Evolutionary conservation across 202 grass and related monocot species (phyloP), one percentile per base, ranked within the genome.

Genomic region (Schoenoplectus triqueter): DNA sequence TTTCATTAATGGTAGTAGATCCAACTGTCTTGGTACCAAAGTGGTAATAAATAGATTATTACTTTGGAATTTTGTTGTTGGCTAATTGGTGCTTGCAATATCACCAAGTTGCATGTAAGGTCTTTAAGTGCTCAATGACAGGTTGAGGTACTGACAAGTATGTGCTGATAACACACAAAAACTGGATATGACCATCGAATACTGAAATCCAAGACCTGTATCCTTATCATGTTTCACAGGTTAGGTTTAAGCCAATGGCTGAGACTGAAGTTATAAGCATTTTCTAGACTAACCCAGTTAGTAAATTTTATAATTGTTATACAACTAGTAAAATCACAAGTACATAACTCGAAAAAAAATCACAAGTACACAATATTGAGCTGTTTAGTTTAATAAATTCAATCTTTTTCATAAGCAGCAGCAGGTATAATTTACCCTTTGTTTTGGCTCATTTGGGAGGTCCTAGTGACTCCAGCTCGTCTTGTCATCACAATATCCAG

Each of bases 371-470:
- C 74, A 78, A 57, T 22, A 21, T 49, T 64, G 9, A 62, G 61
- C 19, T 49, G 11, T 7, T 73, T 62, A 71, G 63, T 59, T 55
- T 84, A 48, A 55, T 65, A 19, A 18, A 49, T 84, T 48, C 49
- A 66, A 6, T 17, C 45, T 84, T 57, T 64, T 72, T 59, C 41
- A 64, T 69, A 68, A 71, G 59, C 85, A 90, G 88, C 59, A 52
- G 80, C 59, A 61, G 82, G 84, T 66, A 85, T 87, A 22, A 68
- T 92, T 50, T 85, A 85, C 31, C 92, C 95, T 14, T 46, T 94
- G 56, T 6, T 97, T 31, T 69, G 89, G 85, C 19, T 79, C 7
- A 45, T 85, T 64, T 87, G 66, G 75, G 82, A 87, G 80, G 69
- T 93, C 66, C 6, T 85, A 5, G 20, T 78, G 40, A 78, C 92